A percentile compares a stretch with the other conserved stretches of the same genome.
Evolutionary conservation across 169 alveolate species (phyloP).

Genomic region (Plasmodium falciparum): DNA sequence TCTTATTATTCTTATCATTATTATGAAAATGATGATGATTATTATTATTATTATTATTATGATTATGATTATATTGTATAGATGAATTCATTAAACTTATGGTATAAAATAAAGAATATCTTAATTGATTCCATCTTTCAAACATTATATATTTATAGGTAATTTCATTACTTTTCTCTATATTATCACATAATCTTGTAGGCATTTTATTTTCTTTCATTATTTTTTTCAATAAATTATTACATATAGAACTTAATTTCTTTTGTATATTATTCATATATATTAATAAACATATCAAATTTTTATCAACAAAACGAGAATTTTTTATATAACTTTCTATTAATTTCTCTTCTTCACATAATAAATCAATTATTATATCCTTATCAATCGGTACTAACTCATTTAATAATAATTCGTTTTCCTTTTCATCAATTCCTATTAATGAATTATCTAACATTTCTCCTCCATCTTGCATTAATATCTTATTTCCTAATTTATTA

Average conservation of each 20-base stretch:
- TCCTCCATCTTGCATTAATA: neutral
- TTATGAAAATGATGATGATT: too few relatives aligned
- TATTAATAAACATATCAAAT: constrained; percentile 32
- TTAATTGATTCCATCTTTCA: constrained; percentile 66
- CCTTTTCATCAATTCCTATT: constrained; percentile 6
- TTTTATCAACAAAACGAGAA: constrained; percentile 58
- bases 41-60: too few relatives aligned
- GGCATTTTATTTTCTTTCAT: constrained; percentile 63
- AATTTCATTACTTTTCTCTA: constrained; percentile 30
- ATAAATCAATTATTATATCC: constrained; percentile 56
- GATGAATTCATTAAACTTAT: constrained; percentile 6
- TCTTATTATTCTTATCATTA: too few relatives aligned
- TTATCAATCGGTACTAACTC: constrained; percentile 62
- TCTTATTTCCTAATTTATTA: constrained; percentile 9
- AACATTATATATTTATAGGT: constrained; percentile 59
- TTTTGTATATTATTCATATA: constrained; percentile 52
- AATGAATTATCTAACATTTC: neutral
- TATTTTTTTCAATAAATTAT: constrained; percentile 22
- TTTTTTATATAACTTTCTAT: constrained; percentile 55
- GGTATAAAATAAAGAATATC: constrained; percentile 50
- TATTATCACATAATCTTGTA: constrained; percentile 24
- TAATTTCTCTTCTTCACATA: constrained; percentile 68
- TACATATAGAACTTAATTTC: constrained; percentile 57
- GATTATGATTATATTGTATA: neutral
- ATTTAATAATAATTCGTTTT: constrained; percentile 23